These are phyloP conservation scores for Venturia aucupariae DNA, from an alignment of 2,329 filamentous ascomycete genomes.

Conservation along the genomic window DNA sequence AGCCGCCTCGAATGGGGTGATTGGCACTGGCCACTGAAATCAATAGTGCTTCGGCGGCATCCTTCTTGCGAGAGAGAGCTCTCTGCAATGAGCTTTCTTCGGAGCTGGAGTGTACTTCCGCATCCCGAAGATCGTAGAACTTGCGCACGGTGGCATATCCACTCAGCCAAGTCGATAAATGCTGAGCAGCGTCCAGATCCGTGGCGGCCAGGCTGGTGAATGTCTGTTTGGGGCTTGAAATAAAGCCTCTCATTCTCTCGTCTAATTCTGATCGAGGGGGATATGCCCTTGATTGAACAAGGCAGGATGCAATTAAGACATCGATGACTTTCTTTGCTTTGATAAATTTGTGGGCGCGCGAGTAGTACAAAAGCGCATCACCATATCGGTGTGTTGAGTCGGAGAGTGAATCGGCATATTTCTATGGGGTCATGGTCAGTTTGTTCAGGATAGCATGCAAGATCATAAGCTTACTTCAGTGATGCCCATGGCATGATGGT, in stretches of 20 bases:
- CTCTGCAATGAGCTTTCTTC: not conserved
- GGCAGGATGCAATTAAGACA: slow-evolving; percentile 75
- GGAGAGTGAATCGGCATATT: slow-evolving; percentile 68
- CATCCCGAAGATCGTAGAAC: slow-evolving; percentile 84
- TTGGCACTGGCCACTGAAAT: slow-evolving; percentile 80
- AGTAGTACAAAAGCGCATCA: slow-evolving; percentile 82
- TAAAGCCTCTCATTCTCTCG: slow-evolving; percentile 56
- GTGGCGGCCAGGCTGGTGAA: slow-evolving; percentile 62
- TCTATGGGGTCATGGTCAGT: not conserved
- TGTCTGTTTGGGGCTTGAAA: slow-evolving; percentile 62
- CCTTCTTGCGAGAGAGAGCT: not conserved
- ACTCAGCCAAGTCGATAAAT: slow-evolving; percentile 77
- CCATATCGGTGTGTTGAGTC: slow-evolving; percentile 70
- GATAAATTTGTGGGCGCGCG: slow-evolving; percentile 65
- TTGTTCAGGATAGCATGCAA: not conserved
- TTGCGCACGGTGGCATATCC: slow-evolving; percentile 86
- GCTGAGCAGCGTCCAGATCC: slow-evolving; percentile 71
- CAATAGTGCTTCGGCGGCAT: slow-evolving; percentile 61
- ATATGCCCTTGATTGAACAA: slow-evolving; percentile 75
- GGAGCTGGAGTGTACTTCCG: slow-evolving; percentile 31
- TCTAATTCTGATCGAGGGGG: slow-evolving; percentile 66
- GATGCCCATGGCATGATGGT: slow-evolving; percentile 67
- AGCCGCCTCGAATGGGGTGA: slow-evolving; percentile 82
- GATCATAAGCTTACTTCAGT: slow-evolving; percentile 57
- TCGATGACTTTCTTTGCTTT: slow-evolving; percentile 83